Conservation (phyloP, 1,284 basidiomycete species). For the Cronartium ribicola region DNA sequence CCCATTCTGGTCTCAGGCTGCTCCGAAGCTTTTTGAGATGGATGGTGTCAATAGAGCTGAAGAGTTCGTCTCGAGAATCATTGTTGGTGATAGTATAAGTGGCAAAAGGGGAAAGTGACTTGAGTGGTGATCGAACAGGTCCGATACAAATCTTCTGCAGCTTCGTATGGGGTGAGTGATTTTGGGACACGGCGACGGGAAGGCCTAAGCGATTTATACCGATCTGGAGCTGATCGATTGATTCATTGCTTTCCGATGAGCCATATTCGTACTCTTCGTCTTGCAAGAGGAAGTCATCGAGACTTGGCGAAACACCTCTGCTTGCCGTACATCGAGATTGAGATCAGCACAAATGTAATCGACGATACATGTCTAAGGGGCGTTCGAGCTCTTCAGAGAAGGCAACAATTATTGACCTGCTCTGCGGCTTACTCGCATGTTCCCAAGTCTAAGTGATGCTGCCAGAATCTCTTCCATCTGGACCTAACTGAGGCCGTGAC, state of each 20-base stretch:
- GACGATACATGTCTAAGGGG: background rate
- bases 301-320: background rate
- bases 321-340: background rate
- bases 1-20: slow-evolving; percentile 80
- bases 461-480: slow-evolving; percentile 16
- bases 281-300: background rate
- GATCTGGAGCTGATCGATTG: slow-evolving; percentile 8
- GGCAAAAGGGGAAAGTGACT: slow-evolving; percentile 50
- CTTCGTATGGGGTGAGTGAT: background rate
- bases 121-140: background rate
- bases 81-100: slow-evolving; percentile 70
- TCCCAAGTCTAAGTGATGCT: background rate
- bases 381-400: too few species aligned
- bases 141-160: background rate
- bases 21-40: slow-evolving; percentile 68
- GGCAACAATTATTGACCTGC: background rate
- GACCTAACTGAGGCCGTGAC: slow-evolving; percentile 53
- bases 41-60: slow-evolving; percentile 61
- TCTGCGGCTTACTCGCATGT: too few species aligned
- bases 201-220: background rate
- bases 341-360: background rate
- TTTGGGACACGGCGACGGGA: background rate
- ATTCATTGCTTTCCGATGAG: slow-evolving; percentile 37
- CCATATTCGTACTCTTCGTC: slow-evolving; percentile 64
- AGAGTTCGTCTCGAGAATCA: slow-evolving; percentile 58